Base-by-base conservation (phyloP, 2,329 filamentous ascomycete species). In the Apiospora malaysiana region DNA sequence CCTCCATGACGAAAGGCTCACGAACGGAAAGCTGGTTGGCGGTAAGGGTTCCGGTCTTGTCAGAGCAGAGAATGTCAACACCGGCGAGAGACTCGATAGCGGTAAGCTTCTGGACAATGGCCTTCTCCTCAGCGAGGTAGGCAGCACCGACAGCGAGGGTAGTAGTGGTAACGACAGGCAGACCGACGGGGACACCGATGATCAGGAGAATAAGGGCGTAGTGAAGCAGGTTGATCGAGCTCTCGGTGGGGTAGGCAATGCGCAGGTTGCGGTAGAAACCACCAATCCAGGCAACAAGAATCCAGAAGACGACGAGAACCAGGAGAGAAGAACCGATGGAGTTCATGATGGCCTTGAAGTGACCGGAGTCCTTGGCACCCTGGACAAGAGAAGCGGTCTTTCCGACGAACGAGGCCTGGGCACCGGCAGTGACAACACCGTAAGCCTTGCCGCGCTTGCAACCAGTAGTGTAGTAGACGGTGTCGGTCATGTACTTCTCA, bases 261-360 rank as follows among this genome's bases (percentile, higher is more conserved):
- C 86, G 85, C 74, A 92, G 79, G 84, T 91, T 85, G 81, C 89
- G 90, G 89, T 90, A 92, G 87, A 93, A 93, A 81, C 89, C 91
- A 84, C 91, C 91, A 75, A 92, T 90, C 91, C 91, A 92, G 77
- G 91, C 86, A 74, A 87, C 82, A 76, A 93, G 86, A 81, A 92
- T 92, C 86, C 87, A 93, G 85, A 91, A 90, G 81, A 92, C 90
- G 84, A 92, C 91, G 75, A 93, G 84, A 79, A 93, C 90, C 77
- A 93, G 85, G 71, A 93, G 86, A 75, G 88, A 85, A 73, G 90
- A 92, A 83, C 91, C 91, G 78, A 93, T 93, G 80, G 88, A 90
- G 88, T 93, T 90, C 91, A 93, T 93, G 87, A 93, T 91, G 77
- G 90, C 90, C 85, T 93, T 93, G 89, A 92, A 92, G 83, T 92